Base-by-base conservation (phyloP, 495 filamentous ascomycete species). In the Aspergillus mulundensis region DNA sequence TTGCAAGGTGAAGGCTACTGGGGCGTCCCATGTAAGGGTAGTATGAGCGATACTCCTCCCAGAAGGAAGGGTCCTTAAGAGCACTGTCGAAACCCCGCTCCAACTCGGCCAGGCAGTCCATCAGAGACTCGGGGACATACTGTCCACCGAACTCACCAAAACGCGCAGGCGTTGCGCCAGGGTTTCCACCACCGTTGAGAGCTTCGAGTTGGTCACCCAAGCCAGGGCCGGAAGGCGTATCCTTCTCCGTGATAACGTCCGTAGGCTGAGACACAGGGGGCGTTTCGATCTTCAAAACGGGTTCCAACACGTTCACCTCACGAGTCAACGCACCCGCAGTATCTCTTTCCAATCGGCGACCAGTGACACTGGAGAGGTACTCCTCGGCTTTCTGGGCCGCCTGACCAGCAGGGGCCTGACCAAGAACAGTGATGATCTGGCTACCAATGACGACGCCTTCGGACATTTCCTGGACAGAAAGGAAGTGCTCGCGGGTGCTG, bases 91-190 rank as follows among this genome's bases (percentile, higher is more conserved):
- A 99, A n/a, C 93, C 94, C 10, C 78, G 77, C 69, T 97, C 92
- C 14, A 99, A 83, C 73, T 99, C 85, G 0, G 85, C 83, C 59
- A 99, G 77, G 66, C 94, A 97, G 72, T 96, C 92, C 91, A 97
- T 97, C 25, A 99, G 81, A 7, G 91, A 91, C 72, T 99, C 94
- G 1, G 94, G 95, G 0, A 99, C 93, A 64, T 97, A 99, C 70
- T 97, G 94, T n/a, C 94, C 94, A 61, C 94, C 94, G 60, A 96
- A 99, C 70, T 96, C 89, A 54, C 94, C 94, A 64, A 99, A 99
- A 14, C 93, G 86, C 50, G 89, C 82, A 3, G 93, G 91, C 30
- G 87, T 76, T 52, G 82, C 81, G 34, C 70, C 75, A 46, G 71
- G 57, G 41, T 84, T 75, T 32, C 77, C 76, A 16, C 63, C 64